A percentile compares a stretch with the other conserved stretches of the same genome.
These are phyloP conservation scores for Lactifluus echinatus DNA, from an alignment of 768 basidiomycete genomes.

Conservation along the genomic window DNA sequence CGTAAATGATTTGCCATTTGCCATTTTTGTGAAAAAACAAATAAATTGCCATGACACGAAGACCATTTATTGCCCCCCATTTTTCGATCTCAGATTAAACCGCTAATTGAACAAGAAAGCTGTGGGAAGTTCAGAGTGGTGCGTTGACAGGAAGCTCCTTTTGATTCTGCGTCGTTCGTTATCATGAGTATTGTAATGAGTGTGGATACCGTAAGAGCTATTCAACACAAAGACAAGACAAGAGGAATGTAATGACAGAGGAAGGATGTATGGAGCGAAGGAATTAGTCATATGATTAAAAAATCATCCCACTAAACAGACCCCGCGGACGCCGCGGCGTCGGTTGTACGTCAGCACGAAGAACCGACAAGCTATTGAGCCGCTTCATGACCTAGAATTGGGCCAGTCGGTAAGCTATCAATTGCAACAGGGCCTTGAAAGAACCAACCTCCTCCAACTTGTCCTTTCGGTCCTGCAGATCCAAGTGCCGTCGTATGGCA, in stretches of 20 bases:
- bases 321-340: slow-evolving; percentile 66
- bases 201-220: not conserved
- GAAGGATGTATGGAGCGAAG: not conserved
- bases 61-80: too few species aligned
- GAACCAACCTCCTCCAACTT: slow-evolving; percentile 83
- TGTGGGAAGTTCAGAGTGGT: too few species aligned
- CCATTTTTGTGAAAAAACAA: too few species aligned
- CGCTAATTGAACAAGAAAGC: too few species aligned
- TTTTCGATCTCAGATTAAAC: too few species aligned
- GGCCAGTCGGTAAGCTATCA: not conserved
- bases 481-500: slow-evolving; percentile 73
- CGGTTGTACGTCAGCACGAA: slow-evolving; percentile 76
- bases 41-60: too few species aligned
- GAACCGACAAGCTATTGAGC: slow-evolving; percentile 81
- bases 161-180: not conserved
- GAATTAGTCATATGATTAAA: slow-evolving; percentile 32
- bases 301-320: slow-evolving; percentile 72
- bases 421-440: not conserved
- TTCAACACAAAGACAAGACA: not conserved
- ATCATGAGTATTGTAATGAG: slow-evolving; percentile 8
- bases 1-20: too few species aligned
- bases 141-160: too few species aligned
- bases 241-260: not conserved
- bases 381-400: slow-evolving; percentile 80
- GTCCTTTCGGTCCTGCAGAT: slow-evolving; percentile 94